phyloP scores from a whole-genome alignment of 2,329 filamentous ascomycete species.

The Cladophialophora chaetospira region DNA sequence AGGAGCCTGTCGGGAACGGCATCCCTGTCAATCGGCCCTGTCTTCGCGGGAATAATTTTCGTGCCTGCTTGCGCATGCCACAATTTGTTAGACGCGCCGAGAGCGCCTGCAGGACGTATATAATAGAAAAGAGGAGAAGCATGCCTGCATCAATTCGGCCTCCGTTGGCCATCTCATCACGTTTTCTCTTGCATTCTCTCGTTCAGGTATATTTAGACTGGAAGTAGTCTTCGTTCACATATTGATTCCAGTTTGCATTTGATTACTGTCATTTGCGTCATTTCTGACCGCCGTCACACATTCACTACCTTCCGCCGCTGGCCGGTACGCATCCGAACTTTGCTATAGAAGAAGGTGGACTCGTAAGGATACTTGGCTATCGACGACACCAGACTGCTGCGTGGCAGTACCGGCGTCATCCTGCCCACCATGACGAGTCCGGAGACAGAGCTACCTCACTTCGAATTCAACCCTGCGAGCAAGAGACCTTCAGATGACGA shows the following conservation, averaged over 20 bases:
- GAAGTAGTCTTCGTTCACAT: neutral
- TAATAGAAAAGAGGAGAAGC: neutral
- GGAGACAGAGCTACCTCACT: constrained; percentile 35
- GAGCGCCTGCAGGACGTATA: constrained; percentile 2
- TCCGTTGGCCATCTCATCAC: neutral
- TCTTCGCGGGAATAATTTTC: constrained; percentile 3
- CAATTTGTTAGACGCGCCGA: neutral
- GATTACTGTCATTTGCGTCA: constrained; percentile 1
- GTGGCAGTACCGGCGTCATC: neutral
- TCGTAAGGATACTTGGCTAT: too few species aligned
- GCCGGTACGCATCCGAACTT: constrained; percentile 1
- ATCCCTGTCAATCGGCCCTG: constrained; percentile 1
- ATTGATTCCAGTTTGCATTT: neutral
- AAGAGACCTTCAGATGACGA: constrained; percentile 33
- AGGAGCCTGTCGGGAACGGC: neutral
- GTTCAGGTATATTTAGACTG: constrained; percentile 3
- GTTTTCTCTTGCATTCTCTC: neutral
- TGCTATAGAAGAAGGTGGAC: neutral
- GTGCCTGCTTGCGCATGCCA: neutral
- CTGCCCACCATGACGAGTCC: constrained; percentile 40
- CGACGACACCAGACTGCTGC: too few species aligned
- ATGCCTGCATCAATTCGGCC: neutral
- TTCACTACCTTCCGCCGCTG: constrained; percentile 18
- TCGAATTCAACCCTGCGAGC: constrained; percentile 33
- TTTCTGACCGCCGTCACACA: neutral